phyloP scores from a whole-genome alignment of 2,329 filamentous ascomycete genomes.

The Podosphaera fusca region DNA sequence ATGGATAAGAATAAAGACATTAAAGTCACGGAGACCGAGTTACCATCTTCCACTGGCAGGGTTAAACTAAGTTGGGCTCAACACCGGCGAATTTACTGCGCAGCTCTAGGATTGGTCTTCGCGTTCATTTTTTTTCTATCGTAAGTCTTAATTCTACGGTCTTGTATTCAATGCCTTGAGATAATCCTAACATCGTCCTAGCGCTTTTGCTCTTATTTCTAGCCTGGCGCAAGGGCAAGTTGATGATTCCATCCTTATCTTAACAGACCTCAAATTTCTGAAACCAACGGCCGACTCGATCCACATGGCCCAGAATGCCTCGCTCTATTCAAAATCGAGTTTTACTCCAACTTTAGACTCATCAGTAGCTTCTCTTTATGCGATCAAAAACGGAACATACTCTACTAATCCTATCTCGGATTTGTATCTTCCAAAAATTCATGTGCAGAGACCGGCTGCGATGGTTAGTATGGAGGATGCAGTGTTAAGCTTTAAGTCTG shows the following conservation, averaged over 20 bases:
- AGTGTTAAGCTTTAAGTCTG: conserved; percentile 20
- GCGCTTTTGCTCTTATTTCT: background rate
- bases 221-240: conserved; percentile 29
- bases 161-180: conserved; percentile 8
- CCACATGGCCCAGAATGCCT: conserved; percentile 23
- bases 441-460: conserved; percentile 13
- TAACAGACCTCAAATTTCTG: conserved; percentile 26
- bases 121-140: too few species aligned
- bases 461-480: conserved; percentile 24
- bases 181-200: background rate
- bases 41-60: too few species aligned
- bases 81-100: too few species aligned
- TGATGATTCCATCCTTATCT: conserved; percentile 25
- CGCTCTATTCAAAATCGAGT: conserved; percentile 23
- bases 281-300: conserved; percentile 25
- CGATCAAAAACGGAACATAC: conserved; percentile 19
- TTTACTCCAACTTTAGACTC: conserved; percentile 30
- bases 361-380: conserved; percentile 27
- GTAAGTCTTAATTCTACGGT: too few species aligned
- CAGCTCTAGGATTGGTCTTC: too few species aligned
- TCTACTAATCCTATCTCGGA: conserved; percentile 9
- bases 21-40: too few species aligned
- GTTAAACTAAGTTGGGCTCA: too few species aligned
- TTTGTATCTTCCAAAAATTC: conserved; percentile 14
- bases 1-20: too few species aligned